Evolutionary conservation across 805 yeast species (phyloP), one percentile per base, ranked within the genome.

Genomic region (Schwanniomyces pseudopolymorphus): DNA sequence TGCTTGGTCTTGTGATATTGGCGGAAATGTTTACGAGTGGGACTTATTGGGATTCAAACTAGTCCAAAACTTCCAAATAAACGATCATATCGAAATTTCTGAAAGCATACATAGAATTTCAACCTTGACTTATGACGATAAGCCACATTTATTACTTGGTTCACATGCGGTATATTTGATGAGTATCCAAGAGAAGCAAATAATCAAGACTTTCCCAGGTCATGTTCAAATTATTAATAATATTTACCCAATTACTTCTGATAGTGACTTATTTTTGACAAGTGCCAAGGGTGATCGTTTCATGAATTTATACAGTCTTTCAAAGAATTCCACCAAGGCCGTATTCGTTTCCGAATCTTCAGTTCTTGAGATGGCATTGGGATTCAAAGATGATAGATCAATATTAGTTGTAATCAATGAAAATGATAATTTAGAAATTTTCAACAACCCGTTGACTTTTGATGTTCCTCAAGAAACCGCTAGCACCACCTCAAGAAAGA

Each of bases 281-380:
- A 78, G 85, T 43, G 95, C 97, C 1, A 71, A 72, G 28, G 84
- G 84, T 49, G 98, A 91, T 63, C 78, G 97, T 54, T 89, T 88
- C 62, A 75, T 90, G 53, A 89, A 89, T 61, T 70, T 87, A 31
- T 84, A 85, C 59, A 77, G 85, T 9, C 45, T 81, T 2, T 66
- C 72, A 26, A 65, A 69, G 40, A 59, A 66, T 24, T 59, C 80
- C 3, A 72, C 84, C 2, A 66, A 68, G 20, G 64, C 74, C 7
- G 87, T 90, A 2, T 77, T 89, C 46, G 90, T 87, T 13, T 75
- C 91, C 3, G 86, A 85, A 51, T 73, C 89, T 13, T 79, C 86
- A 42, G 81, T 88, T 11, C 47, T 61, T 1, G 64, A 69, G 6
- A 59, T 86, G 7, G 61, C 78, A 0, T 64, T 72, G 47, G 73